These are phyloP conservation scores for Carex myosuroides DNA, from an alignment of 176 grass and related monocot genomes.

Conservation along the genomic window DNA sequence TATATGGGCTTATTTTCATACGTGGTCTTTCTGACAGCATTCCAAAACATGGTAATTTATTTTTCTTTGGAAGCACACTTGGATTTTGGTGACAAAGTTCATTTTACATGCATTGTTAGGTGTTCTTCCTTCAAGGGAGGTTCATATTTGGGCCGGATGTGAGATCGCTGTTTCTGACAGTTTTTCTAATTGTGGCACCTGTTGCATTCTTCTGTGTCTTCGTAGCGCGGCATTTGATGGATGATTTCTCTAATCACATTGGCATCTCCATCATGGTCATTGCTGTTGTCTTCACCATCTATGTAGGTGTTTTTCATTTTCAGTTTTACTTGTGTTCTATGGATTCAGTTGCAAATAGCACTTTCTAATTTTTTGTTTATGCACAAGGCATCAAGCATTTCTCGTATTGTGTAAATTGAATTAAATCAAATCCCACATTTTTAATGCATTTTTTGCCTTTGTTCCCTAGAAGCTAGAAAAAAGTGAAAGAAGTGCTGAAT, in stretches of 20 bases:
- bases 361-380: not conserved
- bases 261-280: slow-evolving; percentile 81
- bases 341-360: not conserved
- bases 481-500: not conserved
- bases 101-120: slow-evolving; percentile 42
- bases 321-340: not conserved
- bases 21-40: not conserved
- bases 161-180: slow-evolving; percentile 86
- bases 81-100: not conserved
- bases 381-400: not conserved
- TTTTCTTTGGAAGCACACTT: not conserved
- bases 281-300: slow-evolving; percentile 73
- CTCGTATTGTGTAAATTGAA: not conserved
- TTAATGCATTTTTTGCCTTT: not conserved
- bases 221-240: slow-evolving; percentile 80
- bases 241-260: slow-evolving; percentile 75
- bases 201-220: slow-evolving; percentile 88
- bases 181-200: slow-evolving; percentile 81
- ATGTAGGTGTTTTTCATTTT: slow-evolving; percentile 36
- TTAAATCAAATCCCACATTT: not conserved
- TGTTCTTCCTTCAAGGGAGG: slow-evolving; percentile 85
- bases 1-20: not conserved
- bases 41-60: not conserved
- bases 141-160: slow-evolving; percentile 99
- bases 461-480: not conserved